Base-by-base conservation (phyloP, 176 grass and related monocot species). In the Zea luxurians region DNA sequence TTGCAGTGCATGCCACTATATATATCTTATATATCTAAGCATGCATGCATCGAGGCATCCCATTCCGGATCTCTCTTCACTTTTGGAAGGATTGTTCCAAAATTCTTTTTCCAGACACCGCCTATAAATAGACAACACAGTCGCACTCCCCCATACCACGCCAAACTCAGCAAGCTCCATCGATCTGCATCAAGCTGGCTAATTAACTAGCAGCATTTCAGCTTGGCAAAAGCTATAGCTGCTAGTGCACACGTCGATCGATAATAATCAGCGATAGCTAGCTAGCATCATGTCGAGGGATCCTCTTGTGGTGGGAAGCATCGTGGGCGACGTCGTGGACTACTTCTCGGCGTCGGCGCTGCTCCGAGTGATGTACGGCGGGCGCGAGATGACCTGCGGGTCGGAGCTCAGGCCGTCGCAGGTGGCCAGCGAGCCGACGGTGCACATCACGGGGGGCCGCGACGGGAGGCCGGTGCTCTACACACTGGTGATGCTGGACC, bases 401-500 rank as follows among this genome's bases (percentile, higher is more conserved):
- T 93, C 89, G 16, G 94, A 94, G 79, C 88, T 94, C 60, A 86
- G 83, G 76, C 91, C 94, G 17, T 97, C 94, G 46, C 79, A 89
- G 43, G 82, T 97, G 1, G 84, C 48, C 7, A 61, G 44, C 16
- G 85, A 94, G 64, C 94, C 94, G 4, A 55, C 60, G 8, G 85
- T 94, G 46, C 85, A 86, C 52, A 94, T 97, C 79, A 64, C 71
- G 46, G 82, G 82, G 4, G 74, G 41, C 4, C 66, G 66, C 43
- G 77, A 70, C 53, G 65, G 73, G 6, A 82, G 2, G 18, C 55
- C 77, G 77, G 85, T 66, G 8, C 68, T 94, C 61, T 97, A 97
- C 80, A 94, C 94, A 1, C 94, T 97, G 8, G 80, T 97, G 67
- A 90, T 97, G 93, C 78, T 97, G 74, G 93, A 97, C 71, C 93